Percentiles rank a stretch among this genome's conserved stretches.
These are phyloP conservation scores for Flammula alnicola DNA, from an alignment of 1,284 basidiomycete species.

Conservation along the genomic window DNA sequence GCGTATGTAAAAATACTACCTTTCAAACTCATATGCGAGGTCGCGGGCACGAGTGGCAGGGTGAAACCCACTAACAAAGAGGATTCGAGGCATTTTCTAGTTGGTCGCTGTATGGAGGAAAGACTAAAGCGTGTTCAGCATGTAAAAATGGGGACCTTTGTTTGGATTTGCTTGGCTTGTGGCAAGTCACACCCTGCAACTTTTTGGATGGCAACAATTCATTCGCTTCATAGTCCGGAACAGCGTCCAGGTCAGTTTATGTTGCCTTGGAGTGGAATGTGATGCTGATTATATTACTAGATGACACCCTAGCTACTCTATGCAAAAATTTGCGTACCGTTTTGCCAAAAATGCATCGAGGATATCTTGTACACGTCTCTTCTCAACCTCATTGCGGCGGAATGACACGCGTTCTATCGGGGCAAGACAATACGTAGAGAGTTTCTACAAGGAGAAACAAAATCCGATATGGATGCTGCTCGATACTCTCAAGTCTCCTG, in stretches of 20 bases:
- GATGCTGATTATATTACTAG: conserved; percentile 12
- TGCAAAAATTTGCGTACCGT: conserved; percentile 28
- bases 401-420: conserved; percentile 10
- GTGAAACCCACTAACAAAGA: conserved; percentile 88
- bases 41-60: conserved; percentile 79
- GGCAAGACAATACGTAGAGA: conserved; percentile 33
- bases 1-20: conserved; percentile 49
- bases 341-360: conserved; percentile 17
- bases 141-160: conserved; percentile 15
- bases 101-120: conserved; percentile 7
- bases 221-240: not conserved
- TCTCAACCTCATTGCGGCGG: conserved; percentile 6
- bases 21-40: conserved; percentile 87
- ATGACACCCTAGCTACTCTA: conserved; percentile 29
- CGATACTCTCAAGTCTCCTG: conserved; percentile 27
- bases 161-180: conserved; percentile 46
- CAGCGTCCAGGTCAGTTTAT: conserved; percentile 2
- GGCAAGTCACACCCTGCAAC: conserved; percentile 25
- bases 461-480: conserved; percentile 40
- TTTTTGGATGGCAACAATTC: not conserved
- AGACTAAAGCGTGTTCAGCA: not conserved
- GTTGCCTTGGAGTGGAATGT: not conserved
- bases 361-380: conserved; percentile 10
- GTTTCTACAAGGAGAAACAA: conserved; percentile 31
- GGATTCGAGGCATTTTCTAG: conserved; percentile 69